Percentiles rank a stretch among this genome's conserved stretches.
Evolutionary conservation across 164 flowering plant species (phyloP).

Genomic region (Chimonanthus salicifolius): DNA sequence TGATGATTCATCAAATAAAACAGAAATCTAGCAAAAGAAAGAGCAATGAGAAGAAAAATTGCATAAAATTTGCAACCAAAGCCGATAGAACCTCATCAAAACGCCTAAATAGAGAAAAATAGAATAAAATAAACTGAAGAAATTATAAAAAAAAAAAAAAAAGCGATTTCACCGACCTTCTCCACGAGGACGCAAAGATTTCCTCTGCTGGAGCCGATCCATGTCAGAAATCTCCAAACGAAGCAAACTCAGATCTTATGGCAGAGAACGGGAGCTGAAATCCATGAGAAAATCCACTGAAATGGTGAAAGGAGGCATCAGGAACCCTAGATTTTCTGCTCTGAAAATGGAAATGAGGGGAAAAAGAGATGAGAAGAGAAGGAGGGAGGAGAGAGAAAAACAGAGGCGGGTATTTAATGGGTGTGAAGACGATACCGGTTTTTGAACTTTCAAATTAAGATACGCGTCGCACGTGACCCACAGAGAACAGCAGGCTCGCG

Average conservation of each 20-base stretch:
- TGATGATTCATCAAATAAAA: background rate
- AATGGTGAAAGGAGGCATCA: background rate
- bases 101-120: background rate
- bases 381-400: background rate
- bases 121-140: background rate
- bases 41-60: too few species aligned
- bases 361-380: background rate
- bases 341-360: background rate
- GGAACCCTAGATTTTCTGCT: background rate
- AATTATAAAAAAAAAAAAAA: background rate
- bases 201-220: slow-evolving; percentile 1
- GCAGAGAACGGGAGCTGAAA: background rate
- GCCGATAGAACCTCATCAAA: background rate
- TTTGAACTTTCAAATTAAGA: background rate
- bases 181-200: background rate
- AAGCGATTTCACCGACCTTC: background rate
- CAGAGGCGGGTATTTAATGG: background rate
- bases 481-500: too few species aligned
- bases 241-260: background rate
- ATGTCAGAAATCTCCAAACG: background rate
- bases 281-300: background rate
- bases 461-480: background rate
- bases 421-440: background rate
- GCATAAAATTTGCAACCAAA: background rate
- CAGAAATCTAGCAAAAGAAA: background rate